Evolutionary conservation across 371 early-diverging fungal species (phyloP).

Genomic region (Mortierella sp.): DNA sequence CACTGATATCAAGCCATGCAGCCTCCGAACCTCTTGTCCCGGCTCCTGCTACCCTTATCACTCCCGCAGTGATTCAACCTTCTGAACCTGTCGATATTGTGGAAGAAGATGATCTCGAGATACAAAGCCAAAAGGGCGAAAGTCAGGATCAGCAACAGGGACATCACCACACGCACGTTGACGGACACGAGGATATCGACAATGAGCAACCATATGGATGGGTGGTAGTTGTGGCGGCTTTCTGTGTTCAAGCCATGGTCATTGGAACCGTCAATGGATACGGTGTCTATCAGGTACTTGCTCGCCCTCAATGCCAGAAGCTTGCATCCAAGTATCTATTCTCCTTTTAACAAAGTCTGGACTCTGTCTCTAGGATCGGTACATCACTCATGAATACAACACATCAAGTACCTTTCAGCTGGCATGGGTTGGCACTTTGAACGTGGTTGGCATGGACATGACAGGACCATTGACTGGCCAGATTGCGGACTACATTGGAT

Average conservation of each 20-base stretch:
- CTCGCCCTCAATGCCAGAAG: too few relatives aligned
- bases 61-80: neutral
- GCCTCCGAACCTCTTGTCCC: neutral
- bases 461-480: conserved; percentile 70
- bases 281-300: conserved; percentile 34
- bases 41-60: conserved; percentile 6
- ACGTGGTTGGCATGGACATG: conserved; percentile 56
- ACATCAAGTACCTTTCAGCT: conserved; percentile 44
- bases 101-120: neutral
- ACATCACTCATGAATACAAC: conserved; percentile 32
- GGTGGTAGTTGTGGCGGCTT: conserved; percentile 43
- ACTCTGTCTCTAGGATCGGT: conserved; percentile 25
- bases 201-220: conserved; percentile 45
- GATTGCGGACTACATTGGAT: conserved; percentile 68
- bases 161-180: neutral
- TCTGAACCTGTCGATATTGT: neutral
- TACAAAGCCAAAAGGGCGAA: neutral
- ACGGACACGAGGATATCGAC: conserved; percentile 24
- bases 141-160: neutral
- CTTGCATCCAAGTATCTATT: too few relatives aligned
- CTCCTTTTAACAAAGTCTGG: neutral
- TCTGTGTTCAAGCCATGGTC: conserved; percentile 38
- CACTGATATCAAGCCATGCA: too few relatives aligned
- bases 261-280: conserved; percentile 41
- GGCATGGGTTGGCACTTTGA: conserved; percentile 66